These are phyloP conservation scores for Cenchrus fungigraminus DNA, from an alignment of 176 grass and related monocot species.

Conservation along the genomic window DNA sequence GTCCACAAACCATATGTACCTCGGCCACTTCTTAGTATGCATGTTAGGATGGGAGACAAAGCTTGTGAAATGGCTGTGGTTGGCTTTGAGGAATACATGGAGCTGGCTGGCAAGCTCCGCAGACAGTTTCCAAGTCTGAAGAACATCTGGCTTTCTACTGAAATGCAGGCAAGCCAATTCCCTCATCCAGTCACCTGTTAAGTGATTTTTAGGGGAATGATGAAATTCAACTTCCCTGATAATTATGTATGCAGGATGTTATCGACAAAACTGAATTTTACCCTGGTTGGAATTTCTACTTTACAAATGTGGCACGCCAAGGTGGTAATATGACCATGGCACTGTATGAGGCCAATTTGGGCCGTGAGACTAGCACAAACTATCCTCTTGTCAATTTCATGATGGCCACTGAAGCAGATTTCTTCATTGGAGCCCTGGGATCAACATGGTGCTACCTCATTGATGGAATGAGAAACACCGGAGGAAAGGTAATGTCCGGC, in stretches of 20 bases:
- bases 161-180: constrained; percentile 63
- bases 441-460: constrained; percentile 82
- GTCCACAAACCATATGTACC: constrained; percentile 62
- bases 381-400: constrained; percentile 70
- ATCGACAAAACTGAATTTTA: constrained; percentile 51
- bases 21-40: constrained; percentile 65
- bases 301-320: constrained; percentile 66
- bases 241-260: constrained; percentile 54
- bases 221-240: not conserved
- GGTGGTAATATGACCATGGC: constrained; percentile 50
- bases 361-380: constrained; percentile 64
- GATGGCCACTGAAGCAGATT: constrained; percentile 68
- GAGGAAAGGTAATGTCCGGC: constrained; percentile 65
- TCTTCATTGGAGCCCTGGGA: constrained; percentile 65
- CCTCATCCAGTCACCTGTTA: not conserved
- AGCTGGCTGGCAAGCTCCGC: constrained; percentile 45
- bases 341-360: constrained; percentile 60
- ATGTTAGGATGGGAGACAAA: constrained; percentile 83
- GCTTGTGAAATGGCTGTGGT: constrained; percentile 70
- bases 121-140: constrained; percentile 49
- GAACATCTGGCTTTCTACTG: constrained; percentile 75
- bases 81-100: constrained; percentile 72
- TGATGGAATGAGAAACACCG: constrained; percentile 67
- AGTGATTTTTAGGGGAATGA: not conserved
- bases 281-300: constrained; percentile 65